Evolutionary conservation across 345 rosid species (phyloP), one percentile per base, ranked within the genome.

Genomic region (Pugionium cornutum): DNA sequence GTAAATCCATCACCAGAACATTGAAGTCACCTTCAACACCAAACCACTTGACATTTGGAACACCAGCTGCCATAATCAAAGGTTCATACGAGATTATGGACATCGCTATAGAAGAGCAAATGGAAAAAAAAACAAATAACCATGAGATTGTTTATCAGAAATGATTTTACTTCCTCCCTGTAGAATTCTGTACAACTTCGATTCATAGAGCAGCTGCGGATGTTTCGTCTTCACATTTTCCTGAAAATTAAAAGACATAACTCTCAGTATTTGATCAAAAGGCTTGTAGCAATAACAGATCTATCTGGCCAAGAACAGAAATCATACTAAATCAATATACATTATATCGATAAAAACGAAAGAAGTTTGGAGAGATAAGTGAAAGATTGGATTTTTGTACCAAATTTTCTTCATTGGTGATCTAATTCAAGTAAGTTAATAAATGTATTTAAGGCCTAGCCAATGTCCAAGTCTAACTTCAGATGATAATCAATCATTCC

Each of bases 11-110:
- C 70, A 89, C 99, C 32, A 94, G 83, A 35, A 90, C 90, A 79
- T 94, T 94, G 76, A 88, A 94, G 53, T 90, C 97, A 25, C 97
- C 96, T 77, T 94, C 97, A 62, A 85, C 80, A 9, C 99, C 96
- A 81, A 79, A 94, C 97, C 97, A 94, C 80, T 81, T 94, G 51
- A 86, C 83, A 69, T 94, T 88, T 33, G 91, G 97, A 62, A 94
- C 89, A 61, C 99, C 99, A 77, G 89, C 99, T 94, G 90, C 71
- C 79, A 67, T 50, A 53, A 44, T 32, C 9, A 42, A 62, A 43
- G 9, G 5, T 33, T 62, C 27, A 59, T 32, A 31, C 18, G 33
- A 50, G 10, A 65, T 25, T 35, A 26, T 4, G 52, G 26, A 37
- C 64, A 63, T 7, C 27, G 11, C 2, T 26, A 63, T 2, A 8